Conservation (phyloP, 129 eudicot genomes). For the Rutidosis leptorrhynchoides region DNA sequence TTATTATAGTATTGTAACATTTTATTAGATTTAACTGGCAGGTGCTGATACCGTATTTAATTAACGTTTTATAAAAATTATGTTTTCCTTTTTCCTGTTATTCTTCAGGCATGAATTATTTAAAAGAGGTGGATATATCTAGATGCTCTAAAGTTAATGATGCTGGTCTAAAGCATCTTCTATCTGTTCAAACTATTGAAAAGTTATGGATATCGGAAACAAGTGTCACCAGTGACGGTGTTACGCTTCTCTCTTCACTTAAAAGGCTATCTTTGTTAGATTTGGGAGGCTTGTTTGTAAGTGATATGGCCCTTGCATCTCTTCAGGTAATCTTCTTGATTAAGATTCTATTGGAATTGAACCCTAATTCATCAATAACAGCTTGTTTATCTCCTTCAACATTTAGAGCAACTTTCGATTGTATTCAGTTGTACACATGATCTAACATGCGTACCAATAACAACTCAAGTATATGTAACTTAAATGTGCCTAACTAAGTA, state of each 20-base stretch:
- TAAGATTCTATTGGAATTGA: too few species aligned
- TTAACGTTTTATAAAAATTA: not conserved
- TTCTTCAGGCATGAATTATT: conserved; percentile 55
- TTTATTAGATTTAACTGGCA: not conserved
- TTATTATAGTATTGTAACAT: not conserved
- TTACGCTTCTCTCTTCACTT: conserved; percentile 59
- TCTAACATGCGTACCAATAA: too few species aligned
- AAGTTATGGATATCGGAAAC: conserved; percentile 72
- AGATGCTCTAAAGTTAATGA: conserved; percentile 82
- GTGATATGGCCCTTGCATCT: conserved; percentile 59
- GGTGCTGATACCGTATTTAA: conserved; percentile 16
- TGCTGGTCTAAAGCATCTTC: conserved; percentile 72
- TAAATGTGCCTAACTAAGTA: too few species aligned
- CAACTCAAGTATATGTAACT: too few species aligned
- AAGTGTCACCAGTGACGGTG: conserved; percentile 69
- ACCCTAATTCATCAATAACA: too few species aligned
- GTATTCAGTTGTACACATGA: too few species aligned
- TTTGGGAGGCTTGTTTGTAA: conserved; percentile 81
- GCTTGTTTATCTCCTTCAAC: too few species aligned
- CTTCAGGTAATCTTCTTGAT: conserved; percentile 57
- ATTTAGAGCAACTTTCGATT: too few species aligned
- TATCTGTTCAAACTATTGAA: conserved; percentile 61
- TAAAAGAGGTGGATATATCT: conserved; percentile 78
- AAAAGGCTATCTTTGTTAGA: conserved; percentile 55
- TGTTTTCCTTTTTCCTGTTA: conserved; percentile 4